phyloP scores from a whole-genome alignment of 352 stramenopile genomes.

The Globisporangium sylvaticum region DNA sequence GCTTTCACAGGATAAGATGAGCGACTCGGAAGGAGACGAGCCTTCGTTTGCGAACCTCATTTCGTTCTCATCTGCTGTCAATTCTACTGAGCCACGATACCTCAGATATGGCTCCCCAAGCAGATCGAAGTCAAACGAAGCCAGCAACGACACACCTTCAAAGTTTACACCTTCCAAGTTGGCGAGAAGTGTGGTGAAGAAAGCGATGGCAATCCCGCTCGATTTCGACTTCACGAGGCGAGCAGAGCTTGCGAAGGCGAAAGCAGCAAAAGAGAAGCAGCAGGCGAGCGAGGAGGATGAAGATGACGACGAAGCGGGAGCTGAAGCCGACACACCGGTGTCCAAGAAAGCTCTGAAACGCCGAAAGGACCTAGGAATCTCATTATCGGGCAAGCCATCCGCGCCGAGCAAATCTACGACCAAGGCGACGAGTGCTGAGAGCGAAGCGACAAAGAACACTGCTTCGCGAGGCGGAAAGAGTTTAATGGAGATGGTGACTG shows the following conservation, averaged over 20 bases:
- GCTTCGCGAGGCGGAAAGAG: conserved; percentile 7
- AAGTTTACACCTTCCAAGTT: conserved; percentile 22
- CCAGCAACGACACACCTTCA: conserved; percentile 9
- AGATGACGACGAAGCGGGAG: background rate
- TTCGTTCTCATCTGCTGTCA: conserved; percentile 22
- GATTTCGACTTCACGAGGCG: conserved; percentile 56
- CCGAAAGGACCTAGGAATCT: conserved; percentile 19
- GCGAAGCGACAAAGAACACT: background rate
- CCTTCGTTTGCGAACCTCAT: conserved; percentile 47
- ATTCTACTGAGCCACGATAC: conserved; percentile 11
- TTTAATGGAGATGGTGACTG: conserved; percentile 18
- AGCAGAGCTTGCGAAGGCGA: conserved; percentile 31
- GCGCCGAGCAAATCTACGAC: background rate
- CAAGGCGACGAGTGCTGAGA: background rate
- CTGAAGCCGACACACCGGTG: conserved; percentile 11
- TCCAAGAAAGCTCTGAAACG: conserved; percentile 21
- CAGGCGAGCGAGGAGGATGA: conserved; percentile 20
- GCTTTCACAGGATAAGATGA: conserved; percentile 49
- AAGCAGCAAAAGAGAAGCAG: conserved; percentile 20
- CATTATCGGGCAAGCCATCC: background rate
- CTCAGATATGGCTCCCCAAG: conserved; percentile 5
- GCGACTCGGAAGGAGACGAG: conserved; percentile 54
- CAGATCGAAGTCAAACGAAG: background rate
- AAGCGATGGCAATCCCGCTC: conserved; percentile 21
- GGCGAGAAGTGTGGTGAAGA: conserved; percentile 23